Conservation (phyloP, 2,329 filamentous ascomycete genomes). For the Paraphaeosphaeria sporulosa region DNA sequence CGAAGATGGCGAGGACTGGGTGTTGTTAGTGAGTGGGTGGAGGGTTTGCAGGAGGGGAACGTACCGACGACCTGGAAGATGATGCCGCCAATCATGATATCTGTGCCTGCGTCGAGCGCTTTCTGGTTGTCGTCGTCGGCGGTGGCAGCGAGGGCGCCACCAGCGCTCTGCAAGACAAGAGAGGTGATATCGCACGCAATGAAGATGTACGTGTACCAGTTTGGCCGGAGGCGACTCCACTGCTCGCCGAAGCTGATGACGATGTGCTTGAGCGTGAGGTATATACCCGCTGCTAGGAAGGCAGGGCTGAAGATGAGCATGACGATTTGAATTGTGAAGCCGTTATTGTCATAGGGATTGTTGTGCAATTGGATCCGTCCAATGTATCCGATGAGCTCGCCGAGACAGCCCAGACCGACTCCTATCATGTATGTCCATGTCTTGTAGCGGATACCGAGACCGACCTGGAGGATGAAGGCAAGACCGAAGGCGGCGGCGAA, state of each 20-base stretch:
- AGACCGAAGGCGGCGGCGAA: slow-evolving; percentile 60
- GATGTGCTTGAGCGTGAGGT: slow-evolving; percentile 63
- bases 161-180: slow-evolving; percentile 63
- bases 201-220: slow-evolving; percentile 64
- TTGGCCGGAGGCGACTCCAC: slow-evolving; percentile 33
- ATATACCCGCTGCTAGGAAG: slow-evolving; percentile 63
- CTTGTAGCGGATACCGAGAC: slow-evolving; percentile 57
- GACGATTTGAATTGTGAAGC: slow-evolving; percentile 61
- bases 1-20: slow-evolving; percentile 54
- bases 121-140: slow-evolving; percentile 49
- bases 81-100: slow-evolving; percentile 65
- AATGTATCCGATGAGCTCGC: slow-evolving; percentile 63
- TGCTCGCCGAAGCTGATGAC: slow-evolving; percentile 59
- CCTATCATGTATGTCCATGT: slow-evolving; percentile 63
- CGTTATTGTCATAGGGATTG: slow-evolving; percentile 59
- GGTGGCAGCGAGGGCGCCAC: slow-evolving; percentile 63
- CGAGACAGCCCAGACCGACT: slow-evolving; percentile 55
- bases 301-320: slow-evolving; percentile 65
- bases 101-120: slow-evolving; percentile 53
- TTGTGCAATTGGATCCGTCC: slow-evolving; percentile 61
- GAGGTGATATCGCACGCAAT: slow-evolving; percentile 64
- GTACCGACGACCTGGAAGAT: slow-evolving; percentile 61
- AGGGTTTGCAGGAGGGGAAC: slow-evolving; percentile 31
- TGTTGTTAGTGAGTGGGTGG: slow-evolving; percentile 23
- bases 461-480: slow-evolving; percentile 57